phyloP scores from a whole-genome alignment of 495 filamentous ascomycete genomes.

The Pseudomonodictys pantanalensis region DNA sequence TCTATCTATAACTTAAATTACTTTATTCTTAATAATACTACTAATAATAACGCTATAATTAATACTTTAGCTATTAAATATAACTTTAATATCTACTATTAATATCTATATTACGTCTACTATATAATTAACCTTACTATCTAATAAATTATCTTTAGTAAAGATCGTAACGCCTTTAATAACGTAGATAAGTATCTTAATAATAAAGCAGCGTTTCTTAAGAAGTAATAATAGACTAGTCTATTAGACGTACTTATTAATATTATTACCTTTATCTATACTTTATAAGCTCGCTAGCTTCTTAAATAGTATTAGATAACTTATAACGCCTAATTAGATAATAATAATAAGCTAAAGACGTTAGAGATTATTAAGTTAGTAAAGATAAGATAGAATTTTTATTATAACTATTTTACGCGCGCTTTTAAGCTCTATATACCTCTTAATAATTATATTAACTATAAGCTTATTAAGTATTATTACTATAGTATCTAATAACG shows the following conservation, averaged over 20 bases:
- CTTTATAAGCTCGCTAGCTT: neutral
- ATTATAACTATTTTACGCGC: neutral
- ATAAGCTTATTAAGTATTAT: neutral
- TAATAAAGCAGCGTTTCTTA: neutral
- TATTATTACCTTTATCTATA: slow-evolving; percentile 1
- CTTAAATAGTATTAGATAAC: neutral
- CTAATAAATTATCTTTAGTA: neutral
- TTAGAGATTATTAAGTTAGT: neutral
- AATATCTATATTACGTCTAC: neutral
- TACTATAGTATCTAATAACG: too few relatives aligned
- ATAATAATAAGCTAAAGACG: neutral
- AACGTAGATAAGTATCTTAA: neutral
- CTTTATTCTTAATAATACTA: slow-evolving; percentile 6
- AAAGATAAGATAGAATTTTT: slow-evolving; percentile 5
- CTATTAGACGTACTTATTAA: neutral
- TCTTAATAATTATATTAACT: too few relatives aligned
- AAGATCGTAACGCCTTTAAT: neutral
- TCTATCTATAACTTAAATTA: neutral
- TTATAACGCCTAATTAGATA: neutral
- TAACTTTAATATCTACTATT: neutral
- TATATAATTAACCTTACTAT: slow-evolving; percentile 7
- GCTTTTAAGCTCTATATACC: neutral
- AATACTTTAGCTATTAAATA: neutral
- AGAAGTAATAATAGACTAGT: neutral
- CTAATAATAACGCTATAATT: neutral